phyloP scores from a whole-genome alignment of 2,329 filamentous ascomycete genomes.

The Cercospora sojina region DNA sequence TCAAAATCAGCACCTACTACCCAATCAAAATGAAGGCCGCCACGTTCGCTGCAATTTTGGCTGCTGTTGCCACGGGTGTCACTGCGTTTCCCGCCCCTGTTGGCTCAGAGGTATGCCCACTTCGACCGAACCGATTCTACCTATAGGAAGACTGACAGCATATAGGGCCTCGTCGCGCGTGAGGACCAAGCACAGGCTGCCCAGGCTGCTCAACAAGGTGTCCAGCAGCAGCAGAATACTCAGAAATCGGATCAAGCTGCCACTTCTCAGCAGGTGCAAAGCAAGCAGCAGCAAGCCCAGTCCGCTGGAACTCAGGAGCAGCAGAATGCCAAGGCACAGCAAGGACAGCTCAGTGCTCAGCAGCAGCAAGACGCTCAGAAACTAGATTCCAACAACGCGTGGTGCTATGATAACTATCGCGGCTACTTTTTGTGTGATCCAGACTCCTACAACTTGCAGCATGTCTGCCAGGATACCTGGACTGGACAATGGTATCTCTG shows the following conservation, averaged over 20 bases:
- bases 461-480: neutral
- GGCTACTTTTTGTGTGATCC: neutral
- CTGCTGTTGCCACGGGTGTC: neutral
- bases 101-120: neutral
- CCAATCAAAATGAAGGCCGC: neutral
- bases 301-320: neutral
- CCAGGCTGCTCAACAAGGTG: neutral
- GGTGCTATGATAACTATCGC: neutral
- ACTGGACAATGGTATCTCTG: neutral
- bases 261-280: neutral
- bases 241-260: neutral
- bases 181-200: neutral
- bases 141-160: neutral
- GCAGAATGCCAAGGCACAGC: neutral
- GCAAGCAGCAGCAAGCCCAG: neutral
- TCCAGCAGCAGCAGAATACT: neutral
- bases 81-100: neutral
- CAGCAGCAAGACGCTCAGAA: neutral
- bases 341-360: neutral
- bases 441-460: neutral
- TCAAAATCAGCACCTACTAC: neutral
- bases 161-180: neutral
- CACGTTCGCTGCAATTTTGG: neutral
- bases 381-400: neutral
- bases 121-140: neutral